Evolutionary conservation across 2,329 filamentous ascomycete species (phyloP).

Genomic region (Fusarium succisae): DNA sequence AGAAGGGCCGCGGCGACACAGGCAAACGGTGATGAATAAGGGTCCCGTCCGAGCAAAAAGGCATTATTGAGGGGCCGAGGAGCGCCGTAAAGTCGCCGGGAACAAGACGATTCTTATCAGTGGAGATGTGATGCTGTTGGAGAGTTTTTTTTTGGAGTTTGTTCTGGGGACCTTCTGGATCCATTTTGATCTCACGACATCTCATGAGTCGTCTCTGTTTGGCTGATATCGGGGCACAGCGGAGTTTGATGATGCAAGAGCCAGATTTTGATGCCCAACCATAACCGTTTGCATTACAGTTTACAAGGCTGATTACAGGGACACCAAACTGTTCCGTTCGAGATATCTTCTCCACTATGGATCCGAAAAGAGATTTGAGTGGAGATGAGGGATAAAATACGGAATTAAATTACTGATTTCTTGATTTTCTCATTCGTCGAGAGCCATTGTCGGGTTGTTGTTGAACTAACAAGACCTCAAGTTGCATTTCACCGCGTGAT

Average conservation of each 20-base stretch:
- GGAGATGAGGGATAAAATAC: constrained; percentile 23
- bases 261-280: constrained; percentile 26
- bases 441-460: background rate
- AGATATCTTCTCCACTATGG: constrained; percentile 10
- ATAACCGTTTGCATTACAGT: constrained; percentile 19
- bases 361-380: constrained; percentile 12
- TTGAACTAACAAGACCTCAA: background rate
- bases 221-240: constrained; percentile 1
- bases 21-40: background rate
- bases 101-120: constrained; percentile 19
- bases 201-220: constrained; percentile 3
- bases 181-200: constrained; percentile 1
- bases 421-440: constrained; percentile 9
- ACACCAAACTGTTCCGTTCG: background rate
- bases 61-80: constrained; percentile 31
- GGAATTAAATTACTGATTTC: background rate
- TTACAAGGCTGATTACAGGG: constrained; percentile 27
- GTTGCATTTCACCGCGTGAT: background rate
- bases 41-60: background rate
- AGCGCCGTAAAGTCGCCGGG: constrained; percentile 28
- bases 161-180: constrained; percentile 11
- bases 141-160: background rate
- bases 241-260: constrained; percentile 28
- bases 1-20: constrained; percentile 14
- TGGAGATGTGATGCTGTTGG: constrained; percentile 16